phyloP scores from a whole-genome alignment of 306 rosid genomes.

The Pueraria montana region DNA sequence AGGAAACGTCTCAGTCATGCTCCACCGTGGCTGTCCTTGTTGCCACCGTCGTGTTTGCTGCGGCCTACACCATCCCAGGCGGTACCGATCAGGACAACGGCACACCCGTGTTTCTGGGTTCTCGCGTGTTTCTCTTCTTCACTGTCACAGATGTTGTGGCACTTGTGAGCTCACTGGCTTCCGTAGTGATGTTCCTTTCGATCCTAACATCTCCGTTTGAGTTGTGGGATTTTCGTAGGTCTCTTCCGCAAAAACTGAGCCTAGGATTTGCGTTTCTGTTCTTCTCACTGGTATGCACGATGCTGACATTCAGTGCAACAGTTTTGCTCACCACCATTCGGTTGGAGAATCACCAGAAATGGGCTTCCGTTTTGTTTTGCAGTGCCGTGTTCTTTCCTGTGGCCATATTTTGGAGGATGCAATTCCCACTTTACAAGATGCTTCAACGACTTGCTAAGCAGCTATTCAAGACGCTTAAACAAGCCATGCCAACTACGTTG shows the following conservation, averaged over 20 bases:
- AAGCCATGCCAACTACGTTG: slow-evolving; percentile 17
- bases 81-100: background rate
- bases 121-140: background rate
- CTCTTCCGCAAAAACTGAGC: slow-evolving; percentile 24
- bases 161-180: slow-evolving; percentile 22
- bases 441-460: background rate
- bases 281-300: background rate
- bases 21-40: no score
- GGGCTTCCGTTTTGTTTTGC: no score
- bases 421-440: slow-evolving; percentile 28
- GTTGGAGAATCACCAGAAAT: no score
- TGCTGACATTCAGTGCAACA: slow-evolving; percentile 26
- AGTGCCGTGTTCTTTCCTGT: no score
- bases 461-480: background rate
- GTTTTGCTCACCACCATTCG: slow-evolving; percentile 26
- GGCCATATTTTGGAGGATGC: no score
- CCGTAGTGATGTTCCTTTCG: slow-evolving; percentile 40
- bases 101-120: background rate
- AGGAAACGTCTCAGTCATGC: slow-evolving; percentile 37
- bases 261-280: background rate
- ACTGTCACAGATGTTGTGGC: slow-evolving; percentile 32
- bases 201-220: slow-evolving; percentile 38
- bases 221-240: slow-evolving; percentile 31
- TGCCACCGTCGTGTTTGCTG: slow-evolving; percentile 32
- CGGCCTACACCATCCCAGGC: no score